Evolutionary conservation across 2,329 filamentous ascomycete genomes (phyloP).

Genomic region (Colletotrichum horii): DNA sequence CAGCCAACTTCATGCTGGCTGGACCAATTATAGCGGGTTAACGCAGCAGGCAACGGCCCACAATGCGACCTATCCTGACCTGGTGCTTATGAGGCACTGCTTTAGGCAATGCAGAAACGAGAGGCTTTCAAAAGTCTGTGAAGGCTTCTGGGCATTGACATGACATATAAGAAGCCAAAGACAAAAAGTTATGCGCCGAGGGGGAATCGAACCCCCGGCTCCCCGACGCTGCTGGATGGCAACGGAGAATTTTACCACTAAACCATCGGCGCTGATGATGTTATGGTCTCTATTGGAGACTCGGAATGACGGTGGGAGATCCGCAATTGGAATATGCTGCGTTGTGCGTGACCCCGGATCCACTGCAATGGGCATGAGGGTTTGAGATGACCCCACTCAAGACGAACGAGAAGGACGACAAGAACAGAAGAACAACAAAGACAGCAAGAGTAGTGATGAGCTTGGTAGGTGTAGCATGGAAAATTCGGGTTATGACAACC

Average conservation of each 20-base stretch:
- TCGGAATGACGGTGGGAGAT: rapidly evolving
- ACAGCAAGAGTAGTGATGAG: not conserved
- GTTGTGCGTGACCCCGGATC: not conserved
- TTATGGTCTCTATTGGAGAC: not conserved
- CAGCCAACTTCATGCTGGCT: not conserved
- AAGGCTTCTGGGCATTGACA: not conserved
- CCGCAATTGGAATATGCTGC: not conserved
- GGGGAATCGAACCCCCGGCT: not conserved
- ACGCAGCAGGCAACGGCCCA: too few species aligned
- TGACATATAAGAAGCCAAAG: not conserved
- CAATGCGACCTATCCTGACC: too few species aligned
- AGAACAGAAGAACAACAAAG: not conserved
- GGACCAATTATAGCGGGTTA: not conserved
- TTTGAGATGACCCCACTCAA: not conserved
- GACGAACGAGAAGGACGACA: not conserved
- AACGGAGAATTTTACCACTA: not conserved
- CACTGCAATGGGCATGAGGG: not conserved
- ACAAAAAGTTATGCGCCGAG: not conserved
- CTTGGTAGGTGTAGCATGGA: not conserved
- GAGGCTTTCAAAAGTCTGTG: too few species aligned
- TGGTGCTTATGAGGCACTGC: too few species aligned
- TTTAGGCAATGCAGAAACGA: too few species aligned
- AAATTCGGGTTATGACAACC: too few species aligned
- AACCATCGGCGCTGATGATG: not conserved
- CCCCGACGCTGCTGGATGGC: not conserved